Percentiles rank a stretch among this genome's conserved stretches.
Evolutionary conservation across 768 basidiomycete species (phyloP).

Genomic region (Leccinellum luteum): DNA sequence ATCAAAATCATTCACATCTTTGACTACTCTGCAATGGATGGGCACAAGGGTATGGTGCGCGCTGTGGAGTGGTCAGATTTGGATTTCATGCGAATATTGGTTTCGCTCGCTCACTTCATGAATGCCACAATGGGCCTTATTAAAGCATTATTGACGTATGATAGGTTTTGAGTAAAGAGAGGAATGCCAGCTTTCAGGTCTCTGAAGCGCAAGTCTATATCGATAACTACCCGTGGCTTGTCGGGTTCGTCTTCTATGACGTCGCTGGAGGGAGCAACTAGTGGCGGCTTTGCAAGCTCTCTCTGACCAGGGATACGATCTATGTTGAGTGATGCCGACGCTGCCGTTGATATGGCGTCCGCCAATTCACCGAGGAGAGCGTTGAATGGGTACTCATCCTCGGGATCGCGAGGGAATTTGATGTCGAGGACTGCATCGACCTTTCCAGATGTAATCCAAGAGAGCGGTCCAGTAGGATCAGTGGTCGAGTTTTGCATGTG

Average conservation of each 20-base stretch:
- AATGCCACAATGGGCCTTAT: slow-evolving; percentile 97
- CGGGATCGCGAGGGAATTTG: slow-evolving; percentile 87
- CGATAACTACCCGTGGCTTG: slow-evolving; percentile 63
- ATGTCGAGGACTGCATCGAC: slow-evolving; percentile 97
- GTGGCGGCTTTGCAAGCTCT: slow-evolving; percentile 80
- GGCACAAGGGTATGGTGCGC: slow-evolving; percentile 92
- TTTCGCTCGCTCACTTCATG: slow-evolving; percentile 74
- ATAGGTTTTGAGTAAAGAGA: slow-evolving; percentile 83
- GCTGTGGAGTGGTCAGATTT: slow-evolving; percentile 40
- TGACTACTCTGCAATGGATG: slow-evolving; percentile 85
- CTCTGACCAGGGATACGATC: slow-evolving; percentile 84
- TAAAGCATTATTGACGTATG: slow-evolving; percentile 89
- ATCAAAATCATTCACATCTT: slow-evolving; percentile 85
- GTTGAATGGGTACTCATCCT: slow-evolving; percentile 67
- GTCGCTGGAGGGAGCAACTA: slow-evolving; percentile 63
- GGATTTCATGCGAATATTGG: not conserved
- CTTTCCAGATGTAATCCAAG: slow-evolving; percentile 97
- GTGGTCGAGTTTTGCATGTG: slow-evolving; percentile 86
- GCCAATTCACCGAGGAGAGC: slow-evolving; percentile 88
- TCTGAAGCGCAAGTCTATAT: slow-evolving; percentile 92
- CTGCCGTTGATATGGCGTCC: slow-evolving; percentile 73
- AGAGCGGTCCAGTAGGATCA: slow-evolving; percentile 77
- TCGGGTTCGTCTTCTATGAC: slow-evolving; percentile 28
- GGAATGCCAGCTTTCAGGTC: slow-evolving; percentile 96
- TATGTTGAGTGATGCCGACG: slow-evolving; percentile 44